Percentiles rank a stretch among this genome's conserved stretches.
phyloP scores from a whole-genome alignment of 495 filamentous ascomycete genomes.

The Annulohypoxylon maeteangense region DNA sequence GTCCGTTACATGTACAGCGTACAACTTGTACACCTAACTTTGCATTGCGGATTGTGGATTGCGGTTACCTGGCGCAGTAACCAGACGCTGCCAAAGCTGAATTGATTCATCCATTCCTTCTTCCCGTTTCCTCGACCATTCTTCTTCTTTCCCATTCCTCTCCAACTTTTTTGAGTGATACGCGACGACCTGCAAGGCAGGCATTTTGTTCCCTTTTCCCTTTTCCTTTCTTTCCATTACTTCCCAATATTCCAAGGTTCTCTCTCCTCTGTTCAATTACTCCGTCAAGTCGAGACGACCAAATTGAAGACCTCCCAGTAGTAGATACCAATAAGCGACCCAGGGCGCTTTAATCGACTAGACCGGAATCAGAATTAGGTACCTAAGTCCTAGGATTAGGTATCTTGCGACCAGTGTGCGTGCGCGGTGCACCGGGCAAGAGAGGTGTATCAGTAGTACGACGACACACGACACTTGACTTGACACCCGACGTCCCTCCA shows the following conservation, averaged over 20 bases:
- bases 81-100: slow-evolving; percentile 18
- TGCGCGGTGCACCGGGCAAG: slow-evolving; percentile 11
- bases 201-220: slow-evolving; percentile 19
- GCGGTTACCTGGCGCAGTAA: slow-evolving; percentile 16
- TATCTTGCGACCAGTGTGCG: slow-evolving; percentile 28
- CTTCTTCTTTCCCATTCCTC: slow-evolving; percentile 30
- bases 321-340: slow-evolving; percentile 12
- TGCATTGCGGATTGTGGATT: slow-evolving; percentile 5
- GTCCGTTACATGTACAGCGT: background rate
- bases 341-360: slow-evolving; percentile 16
- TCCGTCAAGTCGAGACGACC: slow-evolving; percentile 14
- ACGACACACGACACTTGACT: slow-evolving; percentile 37
- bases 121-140: slow-evolving; percentile 18
- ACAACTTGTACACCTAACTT: slow-evolving; percentile 9
- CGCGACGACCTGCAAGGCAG: slow-evolving; percentile 41
- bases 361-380: background rate
- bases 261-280: slow-evolving; percentile 2
- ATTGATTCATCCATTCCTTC: slow-evolving; percentile 21
- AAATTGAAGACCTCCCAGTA: slow-evolving; percentile 12
- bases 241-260: slow-evolving; percentile 7
- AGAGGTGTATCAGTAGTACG: slow-evolving; percentile 29
- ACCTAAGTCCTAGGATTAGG: background rate
- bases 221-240: slow-evolving; percentile 22
- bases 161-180: slow-evolving; percentile 23
- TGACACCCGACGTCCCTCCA: slow-evolving; percentile 33